phyloP scores from a whole-genome alignment of 1,139 yeast species.

The Yamadazyma triangularis region DNA sequence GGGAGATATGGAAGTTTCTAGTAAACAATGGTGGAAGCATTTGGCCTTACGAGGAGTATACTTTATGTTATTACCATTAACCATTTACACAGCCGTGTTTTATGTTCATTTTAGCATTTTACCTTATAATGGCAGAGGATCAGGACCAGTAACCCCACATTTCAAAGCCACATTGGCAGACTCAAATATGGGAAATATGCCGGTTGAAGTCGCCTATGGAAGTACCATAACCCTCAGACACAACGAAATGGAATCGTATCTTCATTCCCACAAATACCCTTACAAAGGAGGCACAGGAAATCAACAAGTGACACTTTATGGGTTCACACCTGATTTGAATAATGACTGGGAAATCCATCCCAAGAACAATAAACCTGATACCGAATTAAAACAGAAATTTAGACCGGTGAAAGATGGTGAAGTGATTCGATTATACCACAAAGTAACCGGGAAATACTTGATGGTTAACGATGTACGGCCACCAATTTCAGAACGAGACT shows the following conservation, averaged over 20 bases:
- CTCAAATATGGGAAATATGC: conserved; percentile 29
- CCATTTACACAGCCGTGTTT: conserved; percentile 45
- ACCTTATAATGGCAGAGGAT: conserved; percentile 46
- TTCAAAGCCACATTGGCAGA: conserved; percentile 52
- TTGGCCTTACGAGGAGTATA: conserved; percentile 25
- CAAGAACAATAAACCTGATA: conserved; percentile 25
- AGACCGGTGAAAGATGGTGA: conserved; percentile 46
- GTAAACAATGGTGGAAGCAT: conserved; percentile 26
- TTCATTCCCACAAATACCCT: conserved; percentile 59
- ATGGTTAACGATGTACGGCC: conserved; percentile 57
- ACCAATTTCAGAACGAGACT: conserved; percentile 77
- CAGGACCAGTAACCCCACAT: conserved; percentile 49
- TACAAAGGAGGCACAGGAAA: conserved; percentile 55
- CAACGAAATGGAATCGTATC: conserved; percentile 53
- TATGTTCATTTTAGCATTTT: conserved; percentile 47
- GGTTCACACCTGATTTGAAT: conserved; percentile 44
- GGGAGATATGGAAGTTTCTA: conserved; percentile 50
- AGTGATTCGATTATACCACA: conserved; percentile 58
- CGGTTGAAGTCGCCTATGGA: conserved; percentile 58
- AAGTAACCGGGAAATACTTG: conserved; percentile 53
- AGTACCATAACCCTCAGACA: conserved; percentile 67
- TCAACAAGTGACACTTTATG: conserved; percentile 67
- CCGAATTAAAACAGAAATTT: conserved; percentile 24
- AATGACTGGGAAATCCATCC: conserved; percentile 69
- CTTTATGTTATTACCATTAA: conserved; percentile 44